Evolutionary conservation across 2,329 filamentous ascomycete genomes (phyloP).

Genomic region (Penicillium paneum): DNA sequence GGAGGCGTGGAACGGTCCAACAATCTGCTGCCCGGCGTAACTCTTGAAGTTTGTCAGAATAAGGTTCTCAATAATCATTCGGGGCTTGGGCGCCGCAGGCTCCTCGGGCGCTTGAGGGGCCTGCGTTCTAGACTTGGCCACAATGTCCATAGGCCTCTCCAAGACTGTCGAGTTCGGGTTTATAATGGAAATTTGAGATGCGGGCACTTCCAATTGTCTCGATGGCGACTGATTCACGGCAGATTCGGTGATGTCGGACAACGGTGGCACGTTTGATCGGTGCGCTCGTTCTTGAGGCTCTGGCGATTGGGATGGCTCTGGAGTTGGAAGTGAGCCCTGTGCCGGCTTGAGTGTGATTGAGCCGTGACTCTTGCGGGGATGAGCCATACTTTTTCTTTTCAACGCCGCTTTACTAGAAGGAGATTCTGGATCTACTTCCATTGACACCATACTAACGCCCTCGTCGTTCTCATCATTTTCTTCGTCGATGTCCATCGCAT

Average conservation of each 20-base stretch:
- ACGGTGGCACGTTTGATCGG: slow-evolving; percentile 54
- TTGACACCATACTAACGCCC: slow-evolving; percentile 32
- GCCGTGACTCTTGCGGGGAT: slow-evolving; percentile 41
- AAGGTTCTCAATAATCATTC: slow-evolving; percentile 89
- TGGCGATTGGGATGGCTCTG: slow-evolving; percentile 54
- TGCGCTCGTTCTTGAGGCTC: slow-evolving; percentile 40
- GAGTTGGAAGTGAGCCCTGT: slow-evolving; percentile 46
- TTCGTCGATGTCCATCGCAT: slow-evolving; percentile 37
- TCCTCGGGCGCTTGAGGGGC: slow-evolving; percentile 65
- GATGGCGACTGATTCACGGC: slow-evolving; percentile 61
- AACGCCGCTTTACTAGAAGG: slow-evolving; percentile 59
- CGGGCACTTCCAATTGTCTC: slow-evolving; percentile 43
- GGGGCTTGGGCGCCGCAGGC: slow-evolving; percentile 71
- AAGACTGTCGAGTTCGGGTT: slow-evolving; percentile 73
- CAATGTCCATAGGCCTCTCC: slow-evolving; percentile 90
- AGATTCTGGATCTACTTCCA: slow-evolving; percentile 50
- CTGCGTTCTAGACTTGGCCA: slow-evolving; percentile 77
- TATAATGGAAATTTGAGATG: slow-evolving; percentile 58
- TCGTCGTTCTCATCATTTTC: slow-evolving; percentile 34
- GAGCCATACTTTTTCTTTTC: slow-evolving; percentile 64
- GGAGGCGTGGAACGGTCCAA: slow-evolving; percentile 93
- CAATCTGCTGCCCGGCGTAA: slow-evolving; percentile 91
- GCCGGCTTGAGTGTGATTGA: slow-evolving; percentile 41
- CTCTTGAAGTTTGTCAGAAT: slow-evolving; percentile 98
- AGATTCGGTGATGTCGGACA: slow-evolving; percentile 70